Percentiles rank a stretch among this genome's conserved stretches.
Conservation (phyloP, 2,329 filamentous ascomycete genomes). For the Ambrosiella cleistominuta region DNA sequence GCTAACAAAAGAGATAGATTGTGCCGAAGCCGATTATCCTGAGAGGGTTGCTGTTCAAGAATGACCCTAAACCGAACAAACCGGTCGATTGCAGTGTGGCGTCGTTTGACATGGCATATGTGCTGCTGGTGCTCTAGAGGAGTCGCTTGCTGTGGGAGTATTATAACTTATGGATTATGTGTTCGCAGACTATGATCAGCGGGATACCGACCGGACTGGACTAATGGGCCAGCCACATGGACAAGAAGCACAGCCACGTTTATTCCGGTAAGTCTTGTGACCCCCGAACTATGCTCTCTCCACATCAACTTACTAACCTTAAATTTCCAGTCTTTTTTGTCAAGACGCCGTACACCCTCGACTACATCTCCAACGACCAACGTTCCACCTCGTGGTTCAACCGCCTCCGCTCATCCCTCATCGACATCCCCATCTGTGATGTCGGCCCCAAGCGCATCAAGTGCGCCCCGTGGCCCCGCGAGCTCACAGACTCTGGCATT, state of each 20-base stretch:
- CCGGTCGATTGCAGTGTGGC: constrained; percentile 30
- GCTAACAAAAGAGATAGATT: background rate
- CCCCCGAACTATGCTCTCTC: background rate
- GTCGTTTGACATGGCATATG: constrained; percentile 34
- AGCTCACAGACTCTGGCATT: constrained; percentile 21
- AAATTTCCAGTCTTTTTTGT: constrained; percentile 23
- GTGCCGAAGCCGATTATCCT: constrained; percentile 4
- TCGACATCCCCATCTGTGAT: constrained; percentile 24
- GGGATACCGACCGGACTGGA: constrained; percentile 29
- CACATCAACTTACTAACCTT: background rate
- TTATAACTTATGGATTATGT: constrained; percentile 29
- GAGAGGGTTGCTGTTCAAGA: constrained; percentile 1
- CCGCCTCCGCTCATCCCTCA: constrained; percentile 21
- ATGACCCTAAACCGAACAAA: constrained; percentile 21
- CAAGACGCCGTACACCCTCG: constrained; percentile 26
- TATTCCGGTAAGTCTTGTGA: constrained; percentile 19
- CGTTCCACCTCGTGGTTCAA: constrained; percentile 20
- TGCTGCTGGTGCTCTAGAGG: constrained; percentile 28
- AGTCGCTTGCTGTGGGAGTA: constrained; percentile 26
- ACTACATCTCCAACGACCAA: constrained; percentile 25
- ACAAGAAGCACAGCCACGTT: constrained; percentile 21
- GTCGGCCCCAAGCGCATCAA: constrained; percentile 26
- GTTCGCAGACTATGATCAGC: constrained; percentile 26
- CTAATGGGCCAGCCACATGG: constrained; percentile 30
- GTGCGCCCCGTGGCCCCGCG: constrained; percentile 26